A percentile compares a stretch with the other conserved stretches of the same genome.
These are phyloP conservation scores for Rhynchosporium agropyri DNA, from an alignment of 2,329 filamentous ascomycete genomes.

Conservation along the genomic window DNA sequence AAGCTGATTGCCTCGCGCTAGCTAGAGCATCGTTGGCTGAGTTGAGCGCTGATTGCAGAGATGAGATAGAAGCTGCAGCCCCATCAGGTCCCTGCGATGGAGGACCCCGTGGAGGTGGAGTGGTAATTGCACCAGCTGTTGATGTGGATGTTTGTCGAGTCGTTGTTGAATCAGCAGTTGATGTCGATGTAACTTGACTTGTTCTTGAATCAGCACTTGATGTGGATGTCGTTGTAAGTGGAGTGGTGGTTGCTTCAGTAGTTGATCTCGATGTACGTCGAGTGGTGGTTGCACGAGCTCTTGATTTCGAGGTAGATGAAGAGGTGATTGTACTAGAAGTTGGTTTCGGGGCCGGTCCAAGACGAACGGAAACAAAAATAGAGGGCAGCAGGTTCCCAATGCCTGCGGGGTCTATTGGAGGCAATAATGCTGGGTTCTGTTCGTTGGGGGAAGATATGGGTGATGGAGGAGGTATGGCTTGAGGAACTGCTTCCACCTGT, in stretches of 20 bases:
- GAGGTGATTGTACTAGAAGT: too few species aligned
- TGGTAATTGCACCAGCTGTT: too few species aligned
- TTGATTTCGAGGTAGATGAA: too few species aligned
- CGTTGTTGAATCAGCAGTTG: too few species aligned
- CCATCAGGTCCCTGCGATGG: background rate
- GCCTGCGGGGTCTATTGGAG: conserved; percentile 2
- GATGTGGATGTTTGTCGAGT: too few species aligned
- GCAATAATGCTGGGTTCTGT: conserved; percentile 3
- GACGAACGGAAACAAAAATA: background rate
- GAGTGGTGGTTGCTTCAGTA: too few species aligned
- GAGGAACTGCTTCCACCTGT: conserved; percentile 2
- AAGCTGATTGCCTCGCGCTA: conserved; percentile 13
- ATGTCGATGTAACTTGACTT: background rate
- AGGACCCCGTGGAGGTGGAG: too few species aligned
- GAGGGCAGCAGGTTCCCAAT: background rate
- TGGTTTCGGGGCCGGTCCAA: too few species aligned
- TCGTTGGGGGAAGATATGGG: conserved; percentile 13
- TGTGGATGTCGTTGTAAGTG: too few species aligned
- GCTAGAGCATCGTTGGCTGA: conserved; percentile 12
- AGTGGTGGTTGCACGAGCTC: too few species aligned
- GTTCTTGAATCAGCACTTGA: too few species aligned
- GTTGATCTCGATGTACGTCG: too few species aligned
- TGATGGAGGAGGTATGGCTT: conserved; percentile 1
- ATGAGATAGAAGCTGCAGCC: conserved; percentile 12
- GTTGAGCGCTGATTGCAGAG: conserved; percentile 16